Evolutionary conservation across 1,139 yeast species (phyloP), one percentile per base, ranked within the genome.

Genomic region (Sugiyamaella paludigena): DNA sequence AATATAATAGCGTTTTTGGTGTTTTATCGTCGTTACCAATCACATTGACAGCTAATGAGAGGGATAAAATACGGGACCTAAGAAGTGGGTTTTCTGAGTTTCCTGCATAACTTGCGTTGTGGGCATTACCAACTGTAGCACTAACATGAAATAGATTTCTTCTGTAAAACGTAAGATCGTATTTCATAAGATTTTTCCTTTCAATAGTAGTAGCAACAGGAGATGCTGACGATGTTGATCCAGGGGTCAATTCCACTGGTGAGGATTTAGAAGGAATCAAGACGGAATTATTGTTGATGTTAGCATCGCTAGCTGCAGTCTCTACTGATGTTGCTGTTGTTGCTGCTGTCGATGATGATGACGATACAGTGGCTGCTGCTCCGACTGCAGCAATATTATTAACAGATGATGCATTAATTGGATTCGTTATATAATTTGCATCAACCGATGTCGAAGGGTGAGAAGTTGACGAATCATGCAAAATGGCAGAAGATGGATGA

Each of bases 121-220:
- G 61, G 12, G 65, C 60, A 43, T 62, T 62, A 10, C 59, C 53
- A 4, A 63, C 58, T 1, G 58, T 54, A n/a, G 64, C 63, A 10
- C 57, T 55, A 9, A 64, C 64, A 46, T 64, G 67, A 37, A 64
- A 64, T 36, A 64, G 53, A 41, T 64, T 64, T 8, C 68, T 54
- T 19, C 67, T 58, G 44, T 64, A 64, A 47, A 64, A 64, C 1
- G 68, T 64, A 30, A 64, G 55, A 35, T 62, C 66, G 42, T 59
- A 60, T 32, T 53, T 51, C 45, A 48, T 43, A 15, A 54, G 43
- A 39, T 53, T 52, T 34, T 45, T 43, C 29, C 41, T 16, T 28
- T 46, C 47, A 9, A 35, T 38, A 6, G 35, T 41, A 27, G 38
- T 35, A 15, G 43, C 11, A 29, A 16, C 31, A 10, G 16, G 38